Base-by-base conservation (phyloP, 257 asterid genomes). In the Anisodus tanguticus region DNA sequence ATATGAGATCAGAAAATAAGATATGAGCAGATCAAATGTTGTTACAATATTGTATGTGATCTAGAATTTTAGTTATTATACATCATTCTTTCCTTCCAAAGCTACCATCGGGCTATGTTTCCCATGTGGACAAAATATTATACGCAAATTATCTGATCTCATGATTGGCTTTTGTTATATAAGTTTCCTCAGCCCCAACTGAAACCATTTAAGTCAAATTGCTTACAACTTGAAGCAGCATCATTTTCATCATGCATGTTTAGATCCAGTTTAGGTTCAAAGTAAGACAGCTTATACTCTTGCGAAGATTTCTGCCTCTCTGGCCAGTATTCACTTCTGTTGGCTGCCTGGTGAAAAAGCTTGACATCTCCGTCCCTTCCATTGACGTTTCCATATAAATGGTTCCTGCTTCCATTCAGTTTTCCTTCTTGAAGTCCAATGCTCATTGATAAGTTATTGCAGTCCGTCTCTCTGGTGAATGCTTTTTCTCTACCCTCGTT, bases 211-310 rank as follows among this genome's bases (percentile, higher is more conserved):
- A 94, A 89, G 89, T 94, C 98, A 39, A 94, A 86, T 71, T 91
- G 93, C 84, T 91, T 93, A 94, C 92, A 88, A 19, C 91, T 86
- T 53, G 98, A 92, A 85, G 93, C 90, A 9, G 86, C 88, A 84
- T 89, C 89, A 60, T 87, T 88, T 76, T 92, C 89, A 31, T 85
- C 95, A 43, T 91, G 91, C 39, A 84, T 81, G 91, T 95, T 94
- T 64, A 94, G 93, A 89, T 95, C 99, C 82, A 95, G 87, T 87
- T 89, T 92, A 79, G 97, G 85, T 49, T 91, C 84, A 77, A 92
- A 87, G 85, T 87, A 86, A 17, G 92, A 89, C 43, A 84, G 85
- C 82, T 90, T 91, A 70, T 81, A 74, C 82, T 89, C 92, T 62
- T 91, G 72, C 12, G 86, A 16, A 49, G 83, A 45, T 87, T 84